Base-by-base conservation (phyloP, 2,329 filamentous ascomycete species). In the Fusarium sp. region DNA sequence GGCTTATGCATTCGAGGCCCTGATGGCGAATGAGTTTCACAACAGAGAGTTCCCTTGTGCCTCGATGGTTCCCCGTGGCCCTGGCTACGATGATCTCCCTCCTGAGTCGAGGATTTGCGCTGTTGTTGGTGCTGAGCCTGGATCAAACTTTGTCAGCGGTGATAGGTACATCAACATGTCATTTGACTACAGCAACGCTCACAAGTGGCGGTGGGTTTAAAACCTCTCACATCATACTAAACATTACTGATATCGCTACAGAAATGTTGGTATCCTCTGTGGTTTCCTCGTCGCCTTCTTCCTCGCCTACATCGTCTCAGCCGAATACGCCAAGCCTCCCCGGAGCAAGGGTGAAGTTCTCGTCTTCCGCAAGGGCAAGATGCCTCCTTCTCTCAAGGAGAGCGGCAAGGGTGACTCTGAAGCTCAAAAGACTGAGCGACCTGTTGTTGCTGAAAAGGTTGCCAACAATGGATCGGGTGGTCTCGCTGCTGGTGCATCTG, bases 201-300 rank as follows among this genome's bases (percentile, higher is more conserved):
- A 93, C 73, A 84, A 88, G 9, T 93, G 91, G 91, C 71, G 77
- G 77, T 70, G 58, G 3, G 72, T 25, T 0, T 2, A 3, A 3
- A 17, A 2, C 4, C 4, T 2, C 4, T 2, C n/a, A 5, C 1
- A 0, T 4, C 0, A 2, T 0, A 4, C 2, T 1, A 0, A 4
- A 0, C 1, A 3, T 0, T 4, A 2, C 40, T 66, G 1, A 65
- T 33, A 5, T 33, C 0, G 0, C 1, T 0, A 2, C 6, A 85
- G 92, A 4, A 94, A 95, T 76, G 86, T 93, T 63, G 92, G 92
- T 2, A 93, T 95, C 68, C 81, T 94, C 2, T 80, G 91, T 12
- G 91, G 80, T 0, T 93, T 94, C 80, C 81, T 92, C 62, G 78
- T 92, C 35, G 89, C 87, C 59, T 93, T 94, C 82, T 88, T 92